A percentile compares a stretch with the other conserved stretches of the same genome.
Evolutionary conservation across 1,284 basidiomycete species (phyloP).

Genomic region (Ustilago xerochloae): DNA sequence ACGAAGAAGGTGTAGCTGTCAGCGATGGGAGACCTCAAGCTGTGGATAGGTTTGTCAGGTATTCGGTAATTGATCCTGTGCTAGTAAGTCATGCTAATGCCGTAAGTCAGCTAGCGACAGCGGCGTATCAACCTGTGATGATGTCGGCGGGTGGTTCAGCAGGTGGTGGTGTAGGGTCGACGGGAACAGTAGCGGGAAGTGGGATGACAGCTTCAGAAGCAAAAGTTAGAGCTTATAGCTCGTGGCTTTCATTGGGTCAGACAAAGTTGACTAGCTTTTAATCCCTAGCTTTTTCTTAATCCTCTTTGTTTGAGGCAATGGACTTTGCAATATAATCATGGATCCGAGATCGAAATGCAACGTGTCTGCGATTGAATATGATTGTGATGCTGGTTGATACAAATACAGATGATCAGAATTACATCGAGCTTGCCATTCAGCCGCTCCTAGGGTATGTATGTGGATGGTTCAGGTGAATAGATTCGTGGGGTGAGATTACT

Average conservation of each 20-base stretch:
- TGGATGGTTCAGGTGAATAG: too few relatives aligned
- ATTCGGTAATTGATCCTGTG: constrained; percentile 32
- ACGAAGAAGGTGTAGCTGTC: constrained; percentile 49
- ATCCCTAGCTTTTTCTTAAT: background rate
- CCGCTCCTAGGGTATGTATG: constrained; percentile 12
- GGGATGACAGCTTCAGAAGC: constrained; percentile 32
- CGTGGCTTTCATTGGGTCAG: constrained; percentile 50
- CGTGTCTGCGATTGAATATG: background rate
- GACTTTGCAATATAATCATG: too few relatives aligned
- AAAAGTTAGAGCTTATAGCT: constrained; percentile 46
- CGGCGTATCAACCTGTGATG: background rate
- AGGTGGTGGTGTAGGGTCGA: too few relatives aligned
- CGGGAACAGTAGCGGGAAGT: background rate
- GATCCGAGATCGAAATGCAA: too few relatives aligned
- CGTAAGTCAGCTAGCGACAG: constrained; percentile 12
- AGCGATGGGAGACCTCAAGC: constrained; percentile 15
- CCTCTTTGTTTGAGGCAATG: too few relatives aligned
- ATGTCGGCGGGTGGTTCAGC: constrained; percentile 1
- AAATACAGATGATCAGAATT: constrained; percentile 25
- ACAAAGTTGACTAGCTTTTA: constrained; percentile 42
- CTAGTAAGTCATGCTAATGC: constrained; percentile 36
- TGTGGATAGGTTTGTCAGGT: constrained; percentile 28
- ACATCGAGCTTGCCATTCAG: background rate
- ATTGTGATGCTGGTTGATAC: constrained; percentile 4
- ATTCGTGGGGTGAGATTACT: too few relatives aligned